Percentiles rank a stretch among this genome's conserved stretches.
phyloP scores from a whole-genome alignment of 768 basidiomycete genomes.

The Tephrocybe sp. region DNA sequence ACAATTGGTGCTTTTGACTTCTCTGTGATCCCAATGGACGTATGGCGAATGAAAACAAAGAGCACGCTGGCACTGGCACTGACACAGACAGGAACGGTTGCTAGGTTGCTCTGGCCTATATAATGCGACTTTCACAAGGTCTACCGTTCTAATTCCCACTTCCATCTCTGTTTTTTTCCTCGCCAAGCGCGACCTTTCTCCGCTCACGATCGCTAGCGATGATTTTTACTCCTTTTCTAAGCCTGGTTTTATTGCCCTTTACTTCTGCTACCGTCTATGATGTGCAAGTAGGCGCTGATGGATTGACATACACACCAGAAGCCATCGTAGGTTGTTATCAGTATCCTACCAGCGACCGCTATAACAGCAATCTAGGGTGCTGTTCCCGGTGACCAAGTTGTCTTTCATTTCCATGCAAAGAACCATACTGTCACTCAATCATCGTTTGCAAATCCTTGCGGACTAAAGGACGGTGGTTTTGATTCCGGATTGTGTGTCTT shows the following conservation, averaged over 20 bases:
- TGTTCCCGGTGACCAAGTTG: slow-evolving; percentile 52
- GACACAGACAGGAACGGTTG: slow-evolving; percentile 7
- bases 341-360: not conserved
- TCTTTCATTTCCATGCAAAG: slow-evolving; percentile 58
- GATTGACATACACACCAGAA: slow-evolving; percentile 44
- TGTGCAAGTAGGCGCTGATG: slow-evolving; percentile 50
- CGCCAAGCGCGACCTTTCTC: slow-evolving; percentile 23
- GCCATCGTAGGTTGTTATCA: slow-evolving; percentile 40
- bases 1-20: slow-evolving; percentile 5
- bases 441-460: slow-evolving; percentile 52
- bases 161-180: slow-evolving; percentile 23
- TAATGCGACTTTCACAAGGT: slow-evolving; percentile 9
- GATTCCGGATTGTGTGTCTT: slow-evolving; percentile 54
- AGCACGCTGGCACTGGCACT: not conserved
- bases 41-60: not conserved
- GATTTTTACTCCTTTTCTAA: slow-evolving; percentile 42
- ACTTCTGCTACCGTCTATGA: slow-evolving; percentile 48
- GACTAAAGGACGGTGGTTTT: slow-evolving; percentile 47
- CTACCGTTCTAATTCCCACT: slow-evolving; percentile 22
- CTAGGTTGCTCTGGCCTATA: slow-evolving; percentile 9
- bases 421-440: slow-evolving; percentile 56
- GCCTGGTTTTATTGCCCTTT: slow-evolving; percentile 48
- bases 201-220: slow-evolving; percentile 40
- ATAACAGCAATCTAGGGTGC: slow-evolving; percentile 32
- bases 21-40: not conserved